Base-by-base conservation (phyloP, 441 rosid species). In the Jatropha podagrica region DNA sequence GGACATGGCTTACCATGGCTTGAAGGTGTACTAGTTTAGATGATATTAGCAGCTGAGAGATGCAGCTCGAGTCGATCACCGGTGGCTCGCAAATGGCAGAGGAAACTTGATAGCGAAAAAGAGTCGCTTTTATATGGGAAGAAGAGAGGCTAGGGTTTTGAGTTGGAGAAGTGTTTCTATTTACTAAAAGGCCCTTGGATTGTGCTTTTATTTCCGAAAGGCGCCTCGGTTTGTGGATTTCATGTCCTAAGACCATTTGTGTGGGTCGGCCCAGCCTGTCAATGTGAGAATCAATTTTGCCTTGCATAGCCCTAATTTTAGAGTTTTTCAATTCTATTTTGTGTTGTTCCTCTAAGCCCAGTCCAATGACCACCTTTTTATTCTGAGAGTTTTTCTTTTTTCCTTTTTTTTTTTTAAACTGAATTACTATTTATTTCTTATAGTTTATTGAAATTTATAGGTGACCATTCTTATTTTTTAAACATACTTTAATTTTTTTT, bases 121-220 rank as follows among this genome's bases (percentile, higher is more conserved):
- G 14, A 32, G 60, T 61, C 37, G 77, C 14, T 14, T 52, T 72
- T 66, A 73, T 71, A 71, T 51, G 37, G 15, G 54, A 32, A 41
- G 59, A 7, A 32, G 27, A 75, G 23, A 15, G 67, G 15, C 55
- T 72, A 80, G 77, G 82, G 82, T 72, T 80, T 71, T 54, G n/a
- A 51, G 68, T 13, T 9, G 18, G 0, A 17, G 14, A 44, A 52
- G 27, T 65, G 1, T 51, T 5, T 18, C 18, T 71, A 79, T 71
- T 79, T 74, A 58, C 38, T 51, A 17, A 65, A 38, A 17, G 41
- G 69, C 64, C 78, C 78, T 41, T 40, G 0, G 3, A 8, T 17
- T 70, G 17, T 52, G 0, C 4, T 41, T 27, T 23, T 17, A 27
- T 54, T 41, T n/a, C 5, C 3, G 17, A 55, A 44, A 11, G 48